phyloP scores from a whole-genome alignment of 2,329 filamentous ascomycete species.

The Cladobotryum protrusum region DNA sequence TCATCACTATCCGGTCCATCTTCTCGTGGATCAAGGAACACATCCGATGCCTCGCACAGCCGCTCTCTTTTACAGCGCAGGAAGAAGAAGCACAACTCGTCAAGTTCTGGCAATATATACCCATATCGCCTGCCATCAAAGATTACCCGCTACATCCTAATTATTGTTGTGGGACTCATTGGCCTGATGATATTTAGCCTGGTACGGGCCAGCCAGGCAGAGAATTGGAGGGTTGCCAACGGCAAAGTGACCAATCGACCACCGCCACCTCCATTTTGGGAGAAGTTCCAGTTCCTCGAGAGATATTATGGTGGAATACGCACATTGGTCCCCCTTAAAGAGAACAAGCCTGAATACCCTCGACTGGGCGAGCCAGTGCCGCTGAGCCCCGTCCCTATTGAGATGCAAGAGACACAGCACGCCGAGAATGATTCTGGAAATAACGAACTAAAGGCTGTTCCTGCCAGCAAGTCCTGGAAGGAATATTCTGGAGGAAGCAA shows the following conservation, averaged over 20 bases:
- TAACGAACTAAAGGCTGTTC: slow-evolving; percentile 16
- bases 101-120: slow-evolving; percentile 22
- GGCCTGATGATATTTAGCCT: slow-evolving; percentile 72
- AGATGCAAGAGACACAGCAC: slow-evolving; percentile 5
- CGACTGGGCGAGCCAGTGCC: slow-evolving; percentile 49
- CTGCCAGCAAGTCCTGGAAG: slow-evolving; percentile 29
- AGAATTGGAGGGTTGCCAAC: slow-evolving; percentile 57
- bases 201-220: slow-evolving; percentile 65
- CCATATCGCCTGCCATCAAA: slow-evolving; percentile 63
- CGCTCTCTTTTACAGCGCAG: slow-evolving; percentile 41
- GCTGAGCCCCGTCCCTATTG: not conserved
- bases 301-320: slow-evolving; percentile 87
- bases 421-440: not conserved
- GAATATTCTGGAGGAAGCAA: slow-evolving; percentile 33
- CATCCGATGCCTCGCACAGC: slow-evolving; percentile 38
- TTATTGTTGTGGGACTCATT: slow-evolving; percentile 62
- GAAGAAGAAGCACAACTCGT: slow-evolving; percentile 19
- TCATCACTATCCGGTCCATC: slow-evolving; percentile 37
- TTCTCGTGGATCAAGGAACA: slow-evolving; percentile 50
- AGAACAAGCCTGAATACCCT: slow-evolving; percentile 80
- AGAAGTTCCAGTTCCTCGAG: slow-evolving; percentile 76
- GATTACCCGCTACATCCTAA: slow-evolving; percentile 71
- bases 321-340: slow-evolving; percentile 56
- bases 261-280: slow-evolving; percentile 67
- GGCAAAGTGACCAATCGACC: slow-evolving; percentile 39